These are phyloP conservation scores for Hygrocybe coccinea DNA, from an alignment of 768 basidiomycete genomes.

Conservation along the genomic window DNA sequence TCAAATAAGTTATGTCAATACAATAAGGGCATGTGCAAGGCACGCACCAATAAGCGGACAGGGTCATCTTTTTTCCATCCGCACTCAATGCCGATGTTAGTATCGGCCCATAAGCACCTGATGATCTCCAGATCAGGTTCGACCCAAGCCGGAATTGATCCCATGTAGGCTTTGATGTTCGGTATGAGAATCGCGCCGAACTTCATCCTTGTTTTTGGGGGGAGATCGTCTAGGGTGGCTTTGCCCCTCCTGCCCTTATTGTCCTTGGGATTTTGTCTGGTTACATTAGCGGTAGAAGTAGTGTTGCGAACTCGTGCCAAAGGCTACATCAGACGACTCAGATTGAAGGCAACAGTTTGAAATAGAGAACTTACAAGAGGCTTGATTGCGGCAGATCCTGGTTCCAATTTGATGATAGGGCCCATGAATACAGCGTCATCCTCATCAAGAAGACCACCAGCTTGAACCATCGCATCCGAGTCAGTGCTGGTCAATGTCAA, in stretches of 20 bases:
- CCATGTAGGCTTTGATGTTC: neutral
- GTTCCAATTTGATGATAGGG: no score
- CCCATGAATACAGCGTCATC: no score
- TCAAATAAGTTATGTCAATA: neutral
- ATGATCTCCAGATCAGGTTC: neutral
- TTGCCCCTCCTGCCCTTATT: neutral
- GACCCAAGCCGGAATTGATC: neutral
- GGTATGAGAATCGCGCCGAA: neutral
- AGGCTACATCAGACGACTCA: neutral
- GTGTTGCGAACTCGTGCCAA: neutral
- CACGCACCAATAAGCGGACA: neutral
- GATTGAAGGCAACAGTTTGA: neutral
- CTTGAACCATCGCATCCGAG: neutral
- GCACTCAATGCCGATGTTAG: neutral
- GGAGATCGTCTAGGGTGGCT: neutral
- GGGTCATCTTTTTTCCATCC: neutral
- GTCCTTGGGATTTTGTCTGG: neutral
- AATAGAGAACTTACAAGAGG: no score
- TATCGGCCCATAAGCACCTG: neutral
- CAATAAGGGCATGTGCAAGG: neutral
- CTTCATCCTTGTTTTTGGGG: neutral
- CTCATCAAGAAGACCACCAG: neutral
- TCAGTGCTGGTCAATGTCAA: neutral
- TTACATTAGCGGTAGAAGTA: neutral
- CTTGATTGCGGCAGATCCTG: no score